Conservation (phyloP, 2,329 filamentous ascomycete species). For the Aplosporella prunicola region DNA sequence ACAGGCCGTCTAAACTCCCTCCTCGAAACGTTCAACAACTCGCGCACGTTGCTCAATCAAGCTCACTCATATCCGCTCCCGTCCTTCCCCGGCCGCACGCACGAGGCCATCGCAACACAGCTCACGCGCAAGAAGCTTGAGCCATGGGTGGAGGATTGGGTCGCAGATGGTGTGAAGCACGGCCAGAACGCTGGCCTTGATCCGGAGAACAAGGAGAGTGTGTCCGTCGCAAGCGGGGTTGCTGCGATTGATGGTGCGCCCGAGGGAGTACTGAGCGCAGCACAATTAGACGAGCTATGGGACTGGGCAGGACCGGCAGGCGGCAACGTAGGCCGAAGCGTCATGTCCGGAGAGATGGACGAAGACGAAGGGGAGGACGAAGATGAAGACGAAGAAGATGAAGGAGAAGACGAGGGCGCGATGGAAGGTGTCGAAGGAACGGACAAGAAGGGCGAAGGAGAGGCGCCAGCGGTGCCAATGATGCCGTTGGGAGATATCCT, state of each 20-base stretch:
- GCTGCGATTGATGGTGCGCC: slow-evolving; percentile 12
- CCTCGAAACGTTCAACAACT: slow-evolving; percentile 53
- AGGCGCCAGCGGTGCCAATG: slow-evolving; percentile 19
- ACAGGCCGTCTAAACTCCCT: slow-evolving; percentile 47
- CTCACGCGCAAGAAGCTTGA: slow-evolving; percentile 78
- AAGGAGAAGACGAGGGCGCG: slow-evolving; percentile 45
- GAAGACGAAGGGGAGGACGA: slow-evolving; percentile 36
- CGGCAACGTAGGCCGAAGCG: slow-evolving; percentile 43
- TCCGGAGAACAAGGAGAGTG: not conserved
- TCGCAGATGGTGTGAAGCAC: slow-evolving; percentile 50
- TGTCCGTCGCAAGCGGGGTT: not conserved
- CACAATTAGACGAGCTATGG: slow-evolving; percentile 53
- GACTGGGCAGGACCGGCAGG: slow-evolving; percentile 42
- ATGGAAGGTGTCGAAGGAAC: slow-evolving; percentile 33
- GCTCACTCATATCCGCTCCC: slow-evolving; percentile 68
- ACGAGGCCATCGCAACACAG: slow-evolving; percentile 49
- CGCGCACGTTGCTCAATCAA: slow-evolving; percentile 57
- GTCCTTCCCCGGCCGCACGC: slow-evolving; percentile 56
- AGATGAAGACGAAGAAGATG: slow-evolving; percentile 39
- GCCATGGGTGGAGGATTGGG: slow-evolving; percentile 63
- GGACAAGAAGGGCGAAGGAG: slow-evolving; percentile 9
- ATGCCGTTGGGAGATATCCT: slow-evolving; percentile 40
- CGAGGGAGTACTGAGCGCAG: slow-evolving; percentile 28
- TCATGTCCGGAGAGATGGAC: slow-evolving; percentile 25
- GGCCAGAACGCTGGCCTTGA: slow-evolving; percentile 29